Percentiles rank a stretch among this genome's conserved stretches.
phyloP scores from a whole-genome alignment of 345 rosid genomes.

The Moricandia arvensis region DNA sequence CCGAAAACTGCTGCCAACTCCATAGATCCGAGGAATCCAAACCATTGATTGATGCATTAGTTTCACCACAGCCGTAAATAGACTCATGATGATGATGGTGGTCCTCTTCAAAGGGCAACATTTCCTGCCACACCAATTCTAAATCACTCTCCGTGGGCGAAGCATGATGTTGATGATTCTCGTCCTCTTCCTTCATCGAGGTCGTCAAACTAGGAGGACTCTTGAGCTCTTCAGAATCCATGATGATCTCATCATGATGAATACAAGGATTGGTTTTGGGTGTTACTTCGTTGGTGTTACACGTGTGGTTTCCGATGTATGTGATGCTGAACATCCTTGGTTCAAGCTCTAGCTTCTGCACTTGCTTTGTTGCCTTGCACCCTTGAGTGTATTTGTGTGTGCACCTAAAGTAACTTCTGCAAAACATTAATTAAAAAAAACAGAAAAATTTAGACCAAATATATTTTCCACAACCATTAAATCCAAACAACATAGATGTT shows the following conservation, averaged over 20 bases:
- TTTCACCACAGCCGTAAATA: constrained; percentile 5
- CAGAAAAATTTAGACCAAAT: neutral
- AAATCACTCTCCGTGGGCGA: constrained; percentile 23
- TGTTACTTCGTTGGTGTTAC: constrained; percentile 38
- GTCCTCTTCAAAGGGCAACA: constrained; percentile 14
- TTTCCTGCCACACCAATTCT: constrained; percentile 30
- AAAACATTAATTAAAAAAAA: neutral
- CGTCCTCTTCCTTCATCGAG: constrained; percentile 27
- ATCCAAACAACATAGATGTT: constrained; percentile 3
- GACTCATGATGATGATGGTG: constrained; percentile 24
- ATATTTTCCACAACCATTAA: constrained; percentile 8
- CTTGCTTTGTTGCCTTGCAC: constrained; percentile 83
- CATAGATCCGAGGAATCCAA: constrained; percentile 10
- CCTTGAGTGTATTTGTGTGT: constrained; percentile 63
- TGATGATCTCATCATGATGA: constrained; percentile 30
- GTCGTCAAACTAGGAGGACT: constrained; percentile 22
- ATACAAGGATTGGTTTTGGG: constrained; percentile 10
- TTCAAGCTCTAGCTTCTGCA: constrained; percentile 57
- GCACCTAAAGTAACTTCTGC: constrained; percentile 89
- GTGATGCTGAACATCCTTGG: constrained; percentile 48
- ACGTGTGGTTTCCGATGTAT: constrained; percentile 66
- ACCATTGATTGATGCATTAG: constrained; percentile 18
- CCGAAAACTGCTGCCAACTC: constrained; percentile 4
- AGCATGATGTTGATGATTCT: constrained; percentile 25
- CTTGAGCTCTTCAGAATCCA: constrained; percentile 31